Base-by-base conservation (phyloP, 1,284 basidiomycete species). In the Cryptococcus sp. region DNA sequence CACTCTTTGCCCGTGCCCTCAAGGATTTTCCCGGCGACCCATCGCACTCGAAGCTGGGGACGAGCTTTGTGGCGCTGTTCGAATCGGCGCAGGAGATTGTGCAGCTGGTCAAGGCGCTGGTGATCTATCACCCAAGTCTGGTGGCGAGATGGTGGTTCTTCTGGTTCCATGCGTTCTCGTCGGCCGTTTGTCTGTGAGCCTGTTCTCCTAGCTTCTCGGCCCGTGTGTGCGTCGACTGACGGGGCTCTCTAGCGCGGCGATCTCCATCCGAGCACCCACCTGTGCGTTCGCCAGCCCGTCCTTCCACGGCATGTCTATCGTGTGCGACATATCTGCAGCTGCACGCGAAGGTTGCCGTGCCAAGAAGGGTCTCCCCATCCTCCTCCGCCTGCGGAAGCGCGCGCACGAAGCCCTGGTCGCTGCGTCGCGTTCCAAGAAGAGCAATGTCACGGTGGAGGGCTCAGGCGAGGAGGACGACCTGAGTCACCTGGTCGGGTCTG, bases 121-220 rank as follows among this genome's bases (percentile, higher is more conserved):
- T 78, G 20, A 69, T 77, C 37, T 78, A 73, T 55, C 73, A 75
- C 49, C 76, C 74, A 3, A 65, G 66, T 16, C 56, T 78, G 21
- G 67, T 74, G 13, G 71, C 72, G 8, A 61, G 76, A 20, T 75
- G 71, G 72, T 74, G 72, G 71, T 73, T 72, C 61, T 73, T 73
- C 60, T 76, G 75, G 73, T 76, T 77, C 59, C 76, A 77, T 50
- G 72, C 72, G 1, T 73, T 76, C 53, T 65, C 63, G 3, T 69
- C 75, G 3, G 73, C 76, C 35, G 72, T 75, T 23, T 76, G 75
- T 51, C 61, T 76, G 67, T 76, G 53, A 67, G 73, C 65, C 7
- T 13, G 6, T 5, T 36, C 36, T 6, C n/a, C 4, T 12, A 2
- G 13, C 18, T 38, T 20, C 9, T 9, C 2, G 15, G 24, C 24